Conservation (phyloP, 495 filamentous ascomycete species). For the Talaromyces stipitatus region DNA sequence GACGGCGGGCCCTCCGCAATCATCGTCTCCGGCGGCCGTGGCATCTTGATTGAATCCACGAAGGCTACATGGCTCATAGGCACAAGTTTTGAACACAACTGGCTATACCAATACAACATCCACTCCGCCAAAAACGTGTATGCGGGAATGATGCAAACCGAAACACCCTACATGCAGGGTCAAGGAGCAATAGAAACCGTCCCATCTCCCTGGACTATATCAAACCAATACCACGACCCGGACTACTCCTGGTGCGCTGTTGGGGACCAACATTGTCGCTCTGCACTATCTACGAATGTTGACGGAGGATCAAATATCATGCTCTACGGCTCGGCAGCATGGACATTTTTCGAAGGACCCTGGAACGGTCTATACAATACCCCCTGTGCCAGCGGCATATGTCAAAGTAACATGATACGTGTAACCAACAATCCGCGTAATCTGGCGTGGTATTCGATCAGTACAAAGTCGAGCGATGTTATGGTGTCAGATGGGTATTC, state of each 20-base stretch:
- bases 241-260: conserved; percentile 11
- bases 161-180: conserved; percentile 28
- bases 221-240: conserved; percentile 24
- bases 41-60: conserved; percentile 26
- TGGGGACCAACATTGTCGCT: conserved; percentile 17
- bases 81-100: conserved; percentile 23
- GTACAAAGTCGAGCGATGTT: conserved; percentile 6
- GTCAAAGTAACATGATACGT: conserved; percentile 9
- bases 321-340: conserved; percentile 34
- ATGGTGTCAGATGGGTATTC: not conserved
- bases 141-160: conserved; percentile 23
- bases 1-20: conserved; percentile 14
- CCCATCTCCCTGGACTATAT: conserved; percentile 22
- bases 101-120: conserved; percentile 30
- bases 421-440: conserved; percentile 2
- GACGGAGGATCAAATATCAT: conserved; percentile 30
- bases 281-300: conserved; percentile 16
- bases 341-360: conserved; percentile 27
- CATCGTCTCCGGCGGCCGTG: conserved; percentile 30
- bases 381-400: conserved; percentile 1
- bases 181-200: conserved; percentile 9
- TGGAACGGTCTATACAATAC: conserved; percentile 7
- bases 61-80: conserved; percentile 16
- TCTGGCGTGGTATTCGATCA: conserved; percentile 8
- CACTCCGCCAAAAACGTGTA: conserved; percentile 25